Evolutionary conservation across 2,329 filamentous ascomycete genomes (phyloP).

Genomic region (Drechslerella dactyloides): DNA sequence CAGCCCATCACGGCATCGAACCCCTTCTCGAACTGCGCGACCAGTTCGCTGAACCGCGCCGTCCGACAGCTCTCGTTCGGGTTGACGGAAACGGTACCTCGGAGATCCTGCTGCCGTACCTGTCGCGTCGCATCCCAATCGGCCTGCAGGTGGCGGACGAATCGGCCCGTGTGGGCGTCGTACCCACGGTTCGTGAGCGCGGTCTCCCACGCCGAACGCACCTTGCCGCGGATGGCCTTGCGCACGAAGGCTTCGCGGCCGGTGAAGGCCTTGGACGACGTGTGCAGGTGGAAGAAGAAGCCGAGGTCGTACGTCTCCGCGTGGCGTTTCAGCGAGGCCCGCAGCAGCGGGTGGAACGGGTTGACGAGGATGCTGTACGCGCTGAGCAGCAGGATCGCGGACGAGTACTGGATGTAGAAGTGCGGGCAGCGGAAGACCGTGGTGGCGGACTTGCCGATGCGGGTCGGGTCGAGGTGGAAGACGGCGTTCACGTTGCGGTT

Average conservation of each 20-base stretch:
- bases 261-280: conserved; percentile 36
- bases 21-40: conserved; percentile 18
- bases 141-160: conserved; percentile 19
- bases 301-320: conserved; percentile 39
- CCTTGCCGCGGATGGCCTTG: conserved; percentile 30
- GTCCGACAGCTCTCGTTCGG: conserved; percentile 26
- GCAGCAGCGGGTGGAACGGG: conserved; percentile 46
- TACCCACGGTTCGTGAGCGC: conserved; percentile 28
- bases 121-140: conserved; percentile 20
- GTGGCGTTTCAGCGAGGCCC: conserved; percentile 27
- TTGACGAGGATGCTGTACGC: conserved; percentile 34
- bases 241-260: conserved; percentile 33
- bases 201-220: conserved; percentile 38
- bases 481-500: background rate
- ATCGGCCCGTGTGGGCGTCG: conserved; percentile 35
- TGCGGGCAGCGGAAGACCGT: conserved; percentile 25
- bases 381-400: conserved; percentile 39
- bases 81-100: conserved; percentile 35
- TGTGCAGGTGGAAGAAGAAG: conserved; percentile 47
- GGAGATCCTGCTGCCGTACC: conserved; percentile 26
- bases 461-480: background rate
- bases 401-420: conserved; percentile 37
- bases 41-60: conserved; percentile 24
- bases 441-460: conserved; percentile 8
- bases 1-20: conserved; percentile 28